Evolutionary conservation across 2,329 filamentous ascomycete genomes (phyloP).

Genomic region (Aspergillus sp.): DNA sequence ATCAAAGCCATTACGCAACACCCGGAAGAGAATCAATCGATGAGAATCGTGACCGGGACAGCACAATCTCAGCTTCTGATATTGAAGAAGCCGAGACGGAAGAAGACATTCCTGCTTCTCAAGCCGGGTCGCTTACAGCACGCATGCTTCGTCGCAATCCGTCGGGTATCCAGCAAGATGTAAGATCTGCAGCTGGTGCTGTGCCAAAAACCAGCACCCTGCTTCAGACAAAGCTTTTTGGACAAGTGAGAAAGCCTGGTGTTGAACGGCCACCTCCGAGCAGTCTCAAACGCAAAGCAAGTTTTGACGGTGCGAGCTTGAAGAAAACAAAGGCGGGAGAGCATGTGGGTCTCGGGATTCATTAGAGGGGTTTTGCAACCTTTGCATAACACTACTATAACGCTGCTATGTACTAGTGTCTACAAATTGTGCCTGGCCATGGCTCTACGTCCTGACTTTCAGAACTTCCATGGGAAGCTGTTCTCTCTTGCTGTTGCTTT

Average conservation of each 20-base stretch:
- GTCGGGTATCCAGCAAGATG: constrained; percentile 43
- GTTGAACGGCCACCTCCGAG: constrained; percentile 37
- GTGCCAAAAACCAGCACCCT: constrained; percentile 51
- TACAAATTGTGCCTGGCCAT: background rate
- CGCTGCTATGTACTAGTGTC: constrained; percentile 15
- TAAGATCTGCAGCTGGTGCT: constrained; percentile 40
- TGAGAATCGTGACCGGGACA: constrained; percentile 71
- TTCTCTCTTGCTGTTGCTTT: constrained; percentile 1
- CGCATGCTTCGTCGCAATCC: constrained; percentile 70
- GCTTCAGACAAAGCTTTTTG: constrained; percentile 68
- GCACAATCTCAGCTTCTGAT: constrained; percentile 76
- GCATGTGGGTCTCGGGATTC: constrained; percentile 57
- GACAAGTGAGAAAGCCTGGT: constrained; percentile 62
- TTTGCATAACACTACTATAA: constrained; percentile 30
- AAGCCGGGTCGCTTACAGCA: constrained; percentile 77
- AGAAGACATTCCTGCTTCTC: constrained; percentile 71
- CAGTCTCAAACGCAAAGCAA: constrained; percentile 46
- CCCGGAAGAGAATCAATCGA: constrained; percentile 59
- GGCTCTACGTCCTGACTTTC: background rate
- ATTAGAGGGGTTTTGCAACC: constrained; percentile 51
- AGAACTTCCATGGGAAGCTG: background rate
- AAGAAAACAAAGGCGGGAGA: constrained; percentile 58
- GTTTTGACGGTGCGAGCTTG: constrained; percentile 39
- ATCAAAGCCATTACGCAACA: constrained; percentile 61
- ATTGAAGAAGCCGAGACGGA: constrained; percentile 59